Evolutionary conservation across 1,284 basidiomycete genomes (phyloP), one percentile per base, ranked within the genome.

Genomic region (Boletus semigastroideus): DNA sequence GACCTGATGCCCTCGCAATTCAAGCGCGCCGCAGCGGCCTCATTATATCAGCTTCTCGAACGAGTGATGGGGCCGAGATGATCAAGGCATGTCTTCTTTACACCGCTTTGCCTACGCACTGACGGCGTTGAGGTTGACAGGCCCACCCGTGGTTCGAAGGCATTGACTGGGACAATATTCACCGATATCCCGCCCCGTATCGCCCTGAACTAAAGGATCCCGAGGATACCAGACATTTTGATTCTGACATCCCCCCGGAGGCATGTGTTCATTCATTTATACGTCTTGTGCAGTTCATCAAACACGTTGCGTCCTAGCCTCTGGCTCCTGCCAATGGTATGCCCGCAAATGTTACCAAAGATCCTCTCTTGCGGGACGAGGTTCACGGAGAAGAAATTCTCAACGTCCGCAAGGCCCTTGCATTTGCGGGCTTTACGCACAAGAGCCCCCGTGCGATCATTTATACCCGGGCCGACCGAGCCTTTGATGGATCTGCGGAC

Each of bases 241-340:
- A 95, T 71, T 85, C 91, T 53, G 93, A 95, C 69, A 98, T 98
- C 58, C 92, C 92, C 30, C 74, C 89, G 43, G 91, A 94, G 82
- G 91, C 91, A 72, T 69, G 86, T 67, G 25, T 62, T 56, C 58
- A 51, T 57, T 63, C 61, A 65, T 52, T 61, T 51, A 44, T 54
- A 49, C 52, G 50, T 57, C 58, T 55, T 59, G 50, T 53, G 38
- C 54, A 52, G 55, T 61, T 63, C 53, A 58, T 62, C 64, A 63
- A 56, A 67, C 59, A 62, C 59, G 52, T 58, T 69, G 71, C 74
- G 25, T 58, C 60, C 54, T 74, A 94, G 86, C 92, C 92, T 50
- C 82, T 97, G 33, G 87, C 91, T 42, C 90, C 93, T 55, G 92
- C 92, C 17, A 94, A 94, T 64, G 90, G 90, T 53, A 87, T 86